phyloP scores from a whole-genome alignment of 1,284 basidiomycete species.

The Sanghuangporus weigelae region DNA sequence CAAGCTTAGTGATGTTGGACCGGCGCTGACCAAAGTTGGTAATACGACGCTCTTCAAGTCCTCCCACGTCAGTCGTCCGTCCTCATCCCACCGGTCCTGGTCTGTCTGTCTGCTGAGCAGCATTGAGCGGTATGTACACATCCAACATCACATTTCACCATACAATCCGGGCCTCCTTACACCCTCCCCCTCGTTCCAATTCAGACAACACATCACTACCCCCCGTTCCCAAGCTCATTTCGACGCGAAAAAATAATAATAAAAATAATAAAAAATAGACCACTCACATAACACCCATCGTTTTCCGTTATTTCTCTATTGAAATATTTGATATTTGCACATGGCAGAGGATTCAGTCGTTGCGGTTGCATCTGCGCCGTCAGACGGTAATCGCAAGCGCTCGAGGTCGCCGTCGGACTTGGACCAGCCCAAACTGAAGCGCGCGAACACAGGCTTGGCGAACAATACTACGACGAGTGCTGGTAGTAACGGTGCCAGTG shows the following conservation, averaged over 20 bases:
- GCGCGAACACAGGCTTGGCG: slow-evolving; percentile 67
- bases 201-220: slow-evolving; percentile 11
- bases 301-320: slow-evolving; percentile 10
- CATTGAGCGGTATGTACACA: slow-evolving; percentile 14
- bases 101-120: background rate
- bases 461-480: slow-evolving; percentile 34
- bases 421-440: slow-evolving; percentile 75
- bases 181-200: slow-evolving; percentile 11
- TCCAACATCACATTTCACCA: slow-evolving; percentile 9
- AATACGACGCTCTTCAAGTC: background rate
- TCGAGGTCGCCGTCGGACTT: slow-evolving; percentile 80
- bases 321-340: slow-evolving; percentile 14
- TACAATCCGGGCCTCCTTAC: slow-evolving; percentile 17
- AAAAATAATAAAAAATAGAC: background rate
- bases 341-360: slow-evolving; percentile 37
- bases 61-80: no score
- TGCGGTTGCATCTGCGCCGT: slow-evolving; percentile 60
- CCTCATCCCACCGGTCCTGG: background rate
- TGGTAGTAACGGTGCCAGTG: slow-evolving; percentile 44
- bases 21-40: background rate
- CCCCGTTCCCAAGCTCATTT: slow-evolving; percentile 17
- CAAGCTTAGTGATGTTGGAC: no score
- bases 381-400: slow-evolving; percentile 72
- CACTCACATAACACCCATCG: background rate
- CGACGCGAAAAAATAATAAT: slow-evolving; percentile 10